Percentiles rank a stretch among this genome's conserved stretches.
phyloP scores from a whole-genome alignment of 2,329 filamentous ascomycete species.

The Aureobasidium sp. region DNA sequence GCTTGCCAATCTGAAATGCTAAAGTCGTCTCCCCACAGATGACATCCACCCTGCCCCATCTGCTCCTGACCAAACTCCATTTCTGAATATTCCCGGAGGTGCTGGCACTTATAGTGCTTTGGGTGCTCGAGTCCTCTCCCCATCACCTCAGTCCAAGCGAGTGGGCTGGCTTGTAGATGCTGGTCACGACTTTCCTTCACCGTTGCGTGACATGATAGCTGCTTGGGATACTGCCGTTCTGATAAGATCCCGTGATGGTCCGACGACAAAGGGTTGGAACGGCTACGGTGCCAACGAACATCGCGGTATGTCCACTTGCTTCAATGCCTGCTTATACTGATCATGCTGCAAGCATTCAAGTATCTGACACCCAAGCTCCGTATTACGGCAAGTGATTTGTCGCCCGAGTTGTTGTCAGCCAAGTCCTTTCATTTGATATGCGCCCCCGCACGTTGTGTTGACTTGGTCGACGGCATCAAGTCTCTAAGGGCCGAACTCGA shows the following conservation, averaged over 20 bases:
- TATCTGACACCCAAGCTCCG: conserved; percentile 83
- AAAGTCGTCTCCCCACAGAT: conserved; percentile 45
- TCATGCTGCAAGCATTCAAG: conserved; percentile 50
- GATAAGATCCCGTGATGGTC: conserved; percentile 56
- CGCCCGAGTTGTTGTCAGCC: conserved; percentile 56
- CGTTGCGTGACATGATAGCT: conserved; percentile 55
- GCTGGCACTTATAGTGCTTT: conserved; percentile 80
- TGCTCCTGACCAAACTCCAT: conserved; percentile 44
- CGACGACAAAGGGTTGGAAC: conserved; percentile 90
- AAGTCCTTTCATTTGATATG: conserved; percentile 85
- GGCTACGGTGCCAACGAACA: conserved; percentile 58
- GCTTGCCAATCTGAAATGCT: background rate
- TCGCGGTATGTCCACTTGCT: conserved; percentile 29
- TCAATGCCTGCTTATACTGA: background rate
- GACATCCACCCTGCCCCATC: conserved; percentile 80
- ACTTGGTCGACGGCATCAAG: conserved; percentile 64
- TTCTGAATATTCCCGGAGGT: conserved; percentile 74
- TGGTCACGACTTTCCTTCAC: conserved; percentile 74
- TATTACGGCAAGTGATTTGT: conserved; percentile 64
- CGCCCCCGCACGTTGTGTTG: conserved; percentile 65
- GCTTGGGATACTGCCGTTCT: conserved; percentile 70
- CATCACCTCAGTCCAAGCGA: conserved; percentile 55
- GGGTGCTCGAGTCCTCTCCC: conserved; percentile 81
- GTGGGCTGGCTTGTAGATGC: conserved; percentile 89
- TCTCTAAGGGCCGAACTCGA: conserved; percentile 35